These are phyloP conservation scores for Acanthamoeba culbertsoni DNA, from an alignment of 208 protist genomes.

Conservation along the genomic window DNA sequence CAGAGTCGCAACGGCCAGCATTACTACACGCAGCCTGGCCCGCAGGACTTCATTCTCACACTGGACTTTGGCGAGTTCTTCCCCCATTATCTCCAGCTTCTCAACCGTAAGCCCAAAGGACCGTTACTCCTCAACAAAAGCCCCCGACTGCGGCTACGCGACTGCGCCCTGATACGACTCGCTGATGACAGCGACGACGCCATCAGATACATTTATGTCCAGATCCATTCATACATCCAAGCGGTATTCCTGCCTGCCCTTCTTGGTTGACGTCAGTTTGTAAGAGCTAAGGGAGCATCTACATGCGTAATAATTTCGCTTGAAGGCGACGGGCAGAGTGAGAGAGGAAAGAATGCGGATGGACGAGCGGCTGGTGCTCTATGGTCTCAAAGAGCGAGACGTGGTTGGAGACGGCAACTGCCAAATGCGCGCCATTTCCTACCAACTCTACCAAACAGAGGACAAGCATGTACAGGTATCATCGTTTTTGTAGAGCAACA, in stretches of 20 bases:
- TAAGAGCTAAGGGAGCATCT: too few relatives aligned
- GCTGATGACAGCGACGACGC: background rate
- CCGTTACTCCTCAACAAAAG: background rate
- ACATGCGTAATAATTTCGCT: background rate
- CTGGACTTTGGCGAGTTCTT: slow-evolving; percentile 39
- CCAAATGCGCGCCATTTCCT: slow-evolving; percentile 31
- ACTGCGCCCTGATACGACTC: background rate
- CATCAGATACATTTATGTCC: background rate
- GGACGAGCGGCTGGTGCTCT: slow-evolving; percentile 14
- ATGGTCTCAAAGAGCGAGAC: background rate
- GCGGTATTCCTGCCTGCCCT: background rate
- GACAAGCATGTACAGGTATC: background rate
- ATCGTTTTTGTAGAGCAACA: background rate
- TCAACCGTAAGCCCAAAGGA: background rate
- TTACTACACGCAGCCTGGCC: background rate
- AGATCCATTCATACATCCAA: slow-evolving; percentile 17
- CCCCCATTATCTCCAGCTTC: slow-evolving; percentile 22
- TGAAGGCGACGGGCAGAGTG: background rate
- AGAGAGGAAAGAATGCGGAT: slow-evolving; percentile 3
- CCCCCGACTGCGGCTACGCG: background rate
- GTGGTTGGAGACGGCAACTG: slow-evolving; percentile 43
- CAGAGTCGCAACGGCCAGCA: background rate
- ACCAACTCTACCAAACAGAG: background rate
- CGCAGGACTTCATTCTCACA: background rate
- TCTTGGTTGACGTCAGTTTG: background rate